phyloP scores from a whole-genome alignment of 495 filamentous ascomycete species.

The Xanthoparmelia taractica region DNA sequence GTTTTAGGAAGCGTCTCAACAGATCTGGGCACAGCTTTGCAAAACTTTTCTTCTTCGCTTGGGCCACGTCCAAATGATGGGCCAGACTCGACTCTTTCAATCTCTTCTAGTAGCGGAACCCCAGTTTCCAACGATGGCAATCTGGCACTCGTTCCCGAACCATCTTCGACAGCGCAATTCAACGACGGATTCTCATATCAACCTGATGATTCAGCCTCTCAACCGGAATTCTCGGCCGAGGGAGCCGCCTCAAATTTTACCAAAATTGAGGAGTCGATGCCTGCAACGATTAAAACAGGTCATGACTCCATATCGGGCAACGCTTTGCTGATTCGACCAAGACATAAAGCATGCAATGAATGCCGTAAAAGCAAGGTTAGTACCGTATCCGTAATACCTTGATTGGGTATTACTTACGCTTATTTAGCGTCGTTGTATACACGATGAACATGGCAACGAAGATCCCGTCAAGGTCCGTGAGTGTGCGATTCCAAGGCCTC shows the following conservation, averaged over 20 bases:
- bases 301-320: conserved; percentile 7
- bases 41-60: background rate
- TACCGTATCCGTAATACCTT: conserved; percentile 9
- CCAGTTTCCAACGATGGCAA: background rate
- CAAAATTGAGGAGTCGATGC: conserved; percentile 4
- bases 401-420: conserved; percentile 22
- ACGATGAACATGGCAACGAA: conserved; percentile 56
- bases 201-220: background rate
- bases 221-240: background rate
- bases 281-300: background rate
- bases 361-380: conserved; percentile 62
- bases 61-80: background rate
- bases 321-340: conserved; percentile 34
- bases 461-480: conserved; percentile 57
- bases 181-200: background rate
- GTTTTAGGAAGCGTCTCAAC: background rate
- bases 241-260: background rate
- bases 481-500: conserved; percentile 49
- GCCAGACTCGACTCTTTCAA: background rate
- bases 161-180: background rate
- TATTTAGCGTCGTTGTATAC: conserved; percentile 56
- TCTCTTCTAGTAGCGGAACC: background rate
- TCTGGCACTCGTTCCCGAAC: background rate
- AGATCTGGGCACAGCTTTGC: background rate
- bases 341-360: conserved; percentile 57